Conservation (phyloP, 371 early-diverging fungal genomes). For the Saksenaea vasiformis region DNA sequence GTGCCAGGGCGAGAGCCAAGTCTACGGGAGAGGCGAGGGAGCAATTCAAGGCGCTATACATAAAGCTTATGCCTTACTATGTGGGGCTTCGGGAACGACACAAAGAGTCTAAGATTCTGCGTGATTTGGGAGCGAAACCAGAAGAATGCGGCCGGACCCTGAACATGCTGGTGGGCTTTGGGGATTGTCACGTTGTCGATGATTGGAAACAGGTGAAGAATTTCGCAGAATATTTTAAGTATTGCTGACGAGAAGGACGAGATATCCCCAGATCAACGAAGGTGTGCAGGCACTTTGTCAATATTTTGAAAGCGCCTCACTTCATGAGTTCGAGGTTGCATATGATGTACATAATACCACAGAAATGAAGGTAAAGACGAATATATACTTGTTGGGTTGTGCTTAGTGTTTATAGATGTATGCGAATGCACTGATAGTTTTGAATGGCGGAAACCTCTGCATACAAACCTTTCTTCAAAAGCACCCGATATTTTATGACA, state of each 20-base stretch:
- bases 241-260: slow-evolving; percentile 23
- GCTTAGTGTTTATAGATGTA: slow-evolving; percentile 43
- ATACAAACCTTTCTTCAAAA: slow-evolving; percentile 85
- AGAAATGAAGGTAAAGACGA: slow-evolving; percentile 64
- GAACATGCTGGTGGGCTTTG: slow-evolving; percentile 60
- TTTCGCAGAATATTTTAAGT: slow-evolving; percentile 5
- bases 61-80: slow-evolving; percentile 71
- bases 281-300: slow-evolving; percentile 69
- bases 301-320: slow-evolving; percentile 77
- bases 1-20: slow-evolving; percentile 50
- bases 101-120: slow-evolving; percentile 70
- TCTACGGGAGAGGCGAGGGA: slow-evolving; percentile 65
- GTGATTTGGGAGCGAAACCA: slow-evolving; percentile 68
- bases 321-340: slow-evolving; percentile 81
- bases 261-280: slow-evolving; percentile 31
- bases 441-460: slow-evolving; percentile 79
- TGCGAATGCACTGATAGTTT: slow-evolving; percentile 67
- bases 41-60: slow-evolving; percentile 66
- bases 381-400: background rate
- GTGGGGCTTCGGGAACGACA: slow-evolving; percentile 65
- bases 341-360: slow-evolving; percentile 66
- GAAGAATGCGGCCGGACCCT: slow-evolving; percentile 69
- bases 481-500: slow-evolving; percentile 85
- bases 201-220: slow-evolving; percentile 46
- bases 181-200: slow-evolving; percentile 53